Evolutionary conservation across 306 rosid genomes (phyloP).

Genomic region (Datisca glomerata): DNA sequence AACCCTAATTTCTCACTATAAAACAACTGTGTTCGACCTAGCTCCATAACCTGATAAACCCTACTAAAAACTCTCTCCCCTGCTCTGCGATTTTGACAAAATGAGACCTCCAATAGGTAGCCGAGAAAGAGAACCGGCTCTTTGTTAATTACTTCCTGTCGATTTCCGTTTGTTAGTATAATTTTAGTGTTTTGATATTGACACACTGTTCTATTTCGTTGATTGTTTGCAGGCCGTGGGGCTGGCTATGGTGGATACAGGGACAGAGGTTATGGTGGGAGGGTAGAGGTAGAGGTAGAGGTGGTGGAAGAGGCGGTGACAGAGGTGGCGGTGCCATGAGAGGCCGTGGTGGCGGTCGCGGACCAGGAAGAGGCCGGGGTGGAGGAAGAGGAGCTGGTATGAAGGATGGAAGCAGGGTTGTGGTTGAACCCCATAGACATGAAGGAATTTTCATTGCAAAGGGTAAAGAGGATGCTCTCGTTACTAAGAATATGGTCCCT

Average conservation of each 20-base stretch:
- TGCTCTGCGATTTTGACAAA: no score
- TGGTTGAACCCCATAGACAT: constrained; percentile 51
- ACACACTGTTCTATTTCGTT: no score
- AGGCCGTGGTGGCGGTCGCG: constrained; percentile 20
- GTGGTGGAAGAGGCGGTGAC: constrained; percentile 24
- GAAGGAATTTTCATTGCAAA: constrained; percentile 78
- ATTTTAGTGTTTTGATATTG: no score
- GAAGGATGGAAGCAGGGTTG: constrained; percentile 41
- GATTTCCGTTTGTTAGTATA: neutral
- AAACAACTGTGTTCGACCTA: no score
- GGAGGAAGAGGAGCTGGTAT: constrained; percentile 26
- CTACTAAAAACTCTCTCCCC: no score
- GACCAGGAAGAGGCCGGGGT: constrained; percentile 20
- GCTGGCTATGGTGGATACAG: constrained; percentile 35
- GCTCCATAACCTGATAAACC: no score
- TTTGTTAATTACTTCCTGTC: neutral
- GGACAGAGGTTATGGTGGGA: constrained; percentile 21
- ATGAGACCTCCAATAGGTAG: neutral
- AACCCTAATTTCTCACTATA: no score
- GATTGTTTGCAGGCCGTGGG: constrained; percentile 23
- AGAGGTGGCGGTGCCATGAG: constrained; percentile 13
- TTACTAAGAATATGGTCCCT: constrained; percentile 73
- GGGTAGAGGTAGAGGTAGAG: constrained; percentile 27
- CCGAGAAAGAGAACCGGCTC: neutral
- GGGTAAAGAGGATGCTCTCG: constrained; percentile 93